Base-by-base conservation (phyloP, 2,329 filamentous ascomycete species). In the Diaporthe citri region DNA sequence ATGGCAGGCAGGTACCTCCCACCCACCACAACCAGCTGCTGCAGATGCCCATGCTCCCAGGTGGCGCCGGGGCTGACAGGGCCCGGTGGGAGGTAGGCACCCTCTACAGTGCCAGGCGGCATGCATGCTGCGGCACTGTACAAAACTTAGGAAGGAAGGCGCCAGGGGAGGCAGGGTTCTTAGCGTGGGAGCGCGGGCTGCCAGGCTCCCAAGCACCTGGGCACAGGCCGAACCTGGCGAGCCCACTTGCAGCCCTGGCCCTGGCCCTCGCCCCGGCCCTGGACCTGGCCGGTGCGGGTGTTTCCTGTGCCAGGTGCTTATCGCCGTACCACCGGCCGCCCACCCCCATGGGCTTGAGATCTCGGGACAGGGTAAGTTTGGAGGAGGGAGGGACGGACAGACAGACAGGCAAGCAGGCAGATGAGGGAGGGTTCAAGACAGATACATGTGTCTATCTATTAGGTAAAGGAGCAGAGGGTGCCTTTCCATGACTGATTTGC, bases 181-280 rank as follows among this genome's bases (percentile, higher is more conserved):
- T 60, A 48, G 46, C 36, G 56, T 62, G 34, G 46, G 48, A 60
- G 70, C 43, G 70, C 25, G 70, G 70, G 56, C 56, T 72, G 56
- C 56, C 57, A 72, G 70, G 69, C 69, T 67, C 64, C 64, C 64
- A 67, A n/a, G 64, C 46, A 41, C 28, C 22, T 67, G 64, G 41
- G 43, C 70, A 60, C 70, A 52, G 70, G 43, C 70, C 25, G 43
- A 41, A 52, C 48, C 57, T 57, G 20, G 52, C 25, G 25, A 31
- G 36, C 20, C 67, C 41, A 57, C 52, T 34, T 71, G 43, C 15
- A 12, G 25, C 52, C 52, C 52, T 31, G 41, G 62, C 39, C 59
- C 41, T 43, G 12, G 66, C 46, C 66, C 66, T 52, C 15, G 31
- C 46, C 64, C 62, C n/a, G 43, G 28, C 22, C 31, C 62, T 43